A percentile compares a stretch with the other conserved stretches of the same genome.
Evolutionary conservation across 768 basidiomycete genomes (phyloP).

Genomic region (Phlebiopsis gigantea): DNA sequence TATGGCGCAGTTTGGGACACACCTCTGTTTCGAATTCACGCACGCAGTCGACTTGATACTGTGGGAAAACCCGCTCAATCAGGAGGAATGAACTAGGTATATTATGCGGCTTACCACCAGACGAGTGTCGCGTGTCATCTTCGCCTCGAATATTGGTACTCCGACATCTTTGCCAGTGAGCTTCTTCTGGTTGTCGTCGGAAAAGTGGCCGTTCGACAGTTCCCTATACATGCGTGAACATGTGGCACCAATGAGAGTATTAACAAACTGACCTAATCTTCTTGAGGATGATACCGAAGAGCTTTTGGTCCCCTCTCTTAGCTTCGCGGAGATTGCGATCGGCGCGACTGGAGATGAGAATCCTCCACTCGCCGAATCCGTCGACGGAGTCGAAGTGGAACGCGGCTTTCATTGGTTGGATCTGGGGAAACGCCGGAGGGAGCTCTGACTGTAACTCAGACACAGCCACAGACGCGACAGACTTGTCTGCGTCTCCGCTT

Average conservation of each 20-base stretch:
- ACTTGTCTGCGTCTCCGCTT: not conserved
- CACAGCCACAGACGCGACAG: no score
- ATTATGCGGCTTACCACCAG: constrained; percentile 18
- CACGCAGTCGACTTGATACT: constrained; percentile 25
- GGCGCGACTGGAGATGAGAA: constrained; percentile 49
- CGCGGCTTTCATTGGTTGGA: constrained; percentile 57
- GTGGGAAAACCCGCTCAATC: not conserved
- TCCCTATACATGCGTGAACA: constrained; percentile 36
- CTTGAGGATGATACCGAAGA: constrained; percentile 53
- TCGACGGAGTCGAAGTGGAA: constrained; percentile 53
- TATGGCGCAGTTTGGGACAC: not conserved
- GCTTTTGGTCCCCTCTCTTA: constrained; percentile 38
- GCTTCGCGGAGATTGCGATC: constrained; percentile 44
- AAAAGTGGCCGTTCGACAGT: constrained; percentile 65
- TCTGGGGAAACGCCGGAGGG: constrained; percentile 35
- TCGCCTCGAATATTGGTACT: constrained; percentile 64
- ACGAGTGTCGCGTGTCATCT: constrained; percentile 40
- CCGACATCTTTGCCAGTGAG: constrained; percentile 39
- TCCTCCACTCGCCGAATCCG: constrained; percentile 61
- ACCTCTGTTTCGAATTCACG: constrained; percentile 21
- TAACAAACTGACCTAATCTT: constrained; percentile 48
- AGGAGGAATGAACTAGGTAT: not conserved
- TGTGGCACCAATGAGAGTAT: not conserved
- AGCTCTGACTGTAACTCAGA: constrained; percentile 9
- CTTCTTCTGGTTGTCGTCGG: constrained; percentile 60